A percentile compares a stretch with the other conserved stretches of the same genome.
These are phyloP conservation scores for Corymbia citriodora DNA, from an alignment of 441 rosid genomes.

Conservation along the genomic window DNA sequence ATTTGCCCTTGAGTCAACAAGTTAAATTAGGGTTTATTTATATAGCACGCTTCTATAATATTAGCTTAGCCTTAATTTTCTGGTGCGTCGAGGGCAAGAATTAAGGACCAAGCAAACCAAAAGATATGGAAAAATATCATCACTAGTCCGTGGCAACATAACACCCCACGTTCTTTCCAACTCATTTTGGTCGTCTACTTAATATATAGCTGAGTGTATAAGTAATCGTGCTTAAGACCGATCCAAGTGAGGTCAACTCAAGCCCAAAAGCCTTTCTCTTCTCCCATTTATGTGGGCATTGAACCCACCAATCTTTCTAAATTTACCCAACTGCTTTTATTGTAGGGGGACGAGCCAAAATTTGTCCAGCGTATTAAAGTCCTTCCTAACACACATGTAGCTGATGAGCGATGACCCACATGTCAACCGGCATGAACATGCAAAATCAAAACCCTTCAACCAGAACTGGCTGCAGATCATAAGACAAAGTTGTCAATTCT, in stretches of 20 bases:
- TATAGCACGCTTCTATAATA: no score
- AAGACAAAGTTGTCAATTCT: background rate
- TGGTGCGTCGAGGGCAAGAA: no score
- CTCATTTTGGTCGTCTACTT: background rate
- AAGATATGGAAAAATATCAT: background rate
- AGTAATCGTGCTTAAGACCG: background rate
- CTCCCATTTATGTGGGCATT: background rate
- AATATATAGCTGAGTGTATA: background rate
- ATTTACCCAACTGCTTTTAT: background rate
- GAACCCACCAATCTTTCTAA: background rate
- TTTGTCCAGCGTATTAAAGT: background rate
- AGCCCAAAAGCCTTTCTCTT: background rate
- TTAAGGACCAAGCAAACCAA: background rate
- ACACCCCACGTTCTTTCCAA: background rate
- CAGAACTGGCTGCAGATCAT: background rate
- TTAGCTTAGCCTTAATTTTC: background rate
- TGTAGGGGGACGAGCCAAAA: background rate
- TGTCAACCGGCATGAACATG: background rate
- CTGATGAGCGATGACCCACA: background rate
- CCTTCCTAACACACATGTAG: background rate
- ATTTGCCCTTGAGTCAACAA: background rate
- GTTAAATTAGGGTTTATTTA: background rate
- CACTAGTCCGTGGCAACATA: background rate
- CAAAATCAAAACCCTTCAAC: background rate
- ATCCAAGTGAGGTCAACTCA: background rate